phyloP scores from a whole-genome alignment of 116 monocot genomes.

The Dioscorea cayenensis region DNA sequence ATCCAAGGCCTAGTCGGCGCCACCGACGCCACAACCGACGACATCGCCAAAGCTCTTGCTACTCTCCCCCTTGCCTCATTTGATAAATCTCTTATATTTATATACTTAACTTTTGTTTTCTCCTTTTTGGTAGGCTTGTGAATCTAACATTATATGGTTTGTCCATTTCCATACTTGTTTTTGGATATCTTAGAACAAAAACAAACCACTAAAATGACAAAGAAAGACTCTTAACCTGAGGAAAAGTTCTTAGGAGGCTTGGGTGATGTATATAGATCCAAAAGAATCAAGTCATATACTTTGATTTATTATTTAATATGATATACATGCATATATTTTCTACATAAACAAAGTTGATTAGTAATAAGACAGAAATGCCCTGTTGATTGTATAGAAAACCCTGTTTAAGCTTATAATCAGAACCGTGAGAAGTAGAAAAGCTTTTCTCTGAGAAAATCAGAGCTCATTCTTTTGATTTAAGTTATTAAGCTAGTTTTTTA shows the following conservation, averaged over 20 bases:
- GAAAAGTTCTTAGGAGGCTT: neutral
- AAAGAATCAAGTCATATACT: neutral
- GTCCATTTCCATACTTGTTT: neutral
- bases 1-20: slow-evolving; percentile 28
- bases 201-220: neutral
- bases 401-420: neutral
- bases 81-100: neutral
- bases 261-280: neutral
- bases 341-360: neutral
- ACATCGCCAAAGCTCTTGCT: neutral
- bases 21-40: slow-evolving; percentile 26
- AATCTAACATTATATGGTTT: too few species aligned
- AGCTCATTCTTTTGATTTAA: too few species aligned
- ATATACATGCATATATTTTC: neutral
- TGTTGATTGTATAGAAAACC: neutral
- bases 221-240: neutral
- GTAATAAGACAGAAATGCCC: neutral
- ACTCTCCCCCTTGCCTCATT: neutral
- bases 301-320: neutral
- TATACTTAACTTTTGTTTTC: too few species aligned
- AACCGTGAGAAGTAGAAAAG: neutral
- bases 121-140: too few species aligned
- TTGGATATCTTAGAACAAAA: neutral
- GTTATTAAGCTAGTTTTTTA: neutral
- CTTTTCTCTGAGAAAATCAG: neutral